These are phyloP conservation scores for Fusarium chuoi DNA, from an alignment of 2,329 filamentous ascomycete species.

Conservation along the genomic window DNA sequence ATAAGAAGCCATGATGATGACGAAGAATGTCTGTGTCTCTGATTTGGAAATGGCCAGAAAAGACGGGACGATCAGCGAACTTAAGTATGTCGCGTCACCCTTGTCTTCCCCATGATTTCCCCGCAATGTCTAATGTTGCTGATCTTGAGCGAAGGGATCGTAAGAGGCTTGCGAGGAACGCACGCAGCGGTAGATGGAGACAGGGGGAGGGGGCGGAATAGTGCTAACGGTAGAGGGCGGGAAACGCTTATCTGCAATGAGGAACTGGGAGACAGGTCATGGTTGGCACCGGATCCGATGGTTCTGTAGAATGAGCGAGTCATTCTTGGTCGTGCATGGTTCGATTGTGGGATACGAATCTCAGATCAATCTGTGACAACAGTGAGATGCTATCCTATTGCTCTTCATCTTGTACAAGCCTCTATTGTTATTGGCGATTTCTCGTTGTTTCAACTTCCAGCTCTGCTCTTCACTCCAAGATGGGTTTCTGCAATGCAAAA, in stretches of 20 bases:
- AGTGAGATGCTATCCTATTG: neutral
- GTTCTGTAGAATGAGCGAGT: neutral
- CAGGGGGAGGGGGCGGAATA: conserved; percentile 13
- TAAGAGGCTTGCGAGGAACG: conserved; percentile 32
- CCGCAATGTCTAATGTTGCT: conserved; percentile 16
- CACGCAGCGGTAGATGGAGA: conserved; percentile 18
- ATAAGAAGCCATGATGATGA: conserved; percentile 30
- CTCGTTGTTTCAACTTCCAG: neutral
- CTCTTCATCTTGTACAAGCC: accelerated
- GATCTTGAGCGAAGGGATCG: conserved; percentile 10
- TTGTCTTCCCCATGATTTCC: conserved; percentile 30
- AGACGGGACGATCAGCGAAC: conserved; percentile 22
- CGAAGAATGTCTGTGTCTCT: neutral
- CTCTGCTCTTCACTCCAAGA: neutral
- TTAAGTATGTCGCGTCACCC: conserved; percentile 32
- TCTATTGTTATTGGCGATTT: accelerated
- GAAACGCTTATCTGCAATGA: conserved; percentile 27
- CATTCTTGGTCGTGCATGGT: neutral
- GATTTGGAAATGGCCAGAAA: neutral
- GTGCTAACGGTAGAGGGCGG: neutral
- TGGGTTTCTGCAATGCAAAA: too few relatives aligned
- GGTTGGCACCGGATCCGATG: conserved; percentile 32
- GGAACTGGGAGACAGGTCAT: neutral
- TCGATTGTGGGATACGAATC: neutral
- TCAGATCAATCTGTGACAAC: neutral